Conservation (phyloP, 805 yeast genomes). For the Blastobotrys chiropterorum region DNA sequence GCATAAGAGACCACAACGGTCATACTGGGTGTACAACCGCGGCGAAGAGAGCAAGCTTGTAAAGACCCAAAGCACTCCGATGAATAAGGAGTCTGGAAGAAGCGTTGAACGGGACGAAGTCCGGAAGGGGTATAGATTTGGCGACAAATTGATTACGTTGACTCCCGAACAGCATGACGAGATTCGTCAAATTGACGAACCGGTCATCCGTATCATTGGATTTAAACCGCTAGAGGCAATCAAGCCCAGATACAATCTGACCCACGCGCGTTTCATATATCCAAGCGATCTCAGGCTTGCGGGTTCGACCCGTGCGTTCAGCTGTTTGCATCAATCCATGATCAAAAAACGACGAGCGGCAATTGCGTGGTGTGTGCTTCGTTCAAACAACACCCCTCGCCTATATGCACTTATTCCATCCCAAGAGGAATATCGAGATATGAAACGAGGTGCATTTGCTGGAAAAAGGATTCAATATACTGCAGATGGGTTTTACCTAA, state of each 20-base stretch:
- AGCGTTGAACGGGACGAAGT: constrained; percentile 34
- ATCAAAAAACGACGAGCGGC: constrained; percentile 48
- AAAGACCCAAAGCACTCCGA: constrained; percentile 27
- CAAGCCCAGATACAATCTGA: constrained; percentile 45
- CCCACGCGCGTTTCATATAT: constrained; percentile 55
- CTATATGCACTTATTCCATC: constrained; percentile 54
- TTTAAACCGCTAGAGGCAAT: constrained; percentile 44
- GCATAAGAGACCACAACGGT: constrained; percentile 46
- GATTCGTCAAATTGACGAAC: constrained; percentile 34
- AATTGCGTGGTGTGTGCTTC: constrained; percentile 64
- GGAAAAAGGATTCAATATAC: constrained; percentile 15
- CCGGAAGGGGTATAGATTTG: constrained; percentile 39
- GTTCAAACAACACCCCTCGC: constrained; percentile 48
- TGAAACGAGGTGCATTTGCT: neutral
- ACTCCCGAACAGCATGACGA: constrained; percentile 34
- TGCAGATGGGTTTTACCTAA: constrained; percentile 69
- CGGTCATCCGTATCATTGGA: constrained; percentile 61
- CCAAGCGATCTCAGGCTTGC: constrained; percentile 55
- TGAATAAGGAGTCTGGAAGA: constrained; percentile 40
- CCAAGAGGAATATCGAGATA: constrained; percentile 14
- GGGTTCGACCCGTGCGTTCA: constrained; percentile 62
- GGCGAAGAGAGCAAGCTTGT: constrained; percentile 41
- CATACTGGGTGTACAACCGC: constrained; percentile 48
- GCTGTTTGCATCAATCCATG: constrained; percentile 61
- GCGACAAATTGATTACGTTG: constrained; percentile 33